Evolutionary conservation across 2,329 filamentous ascomycete species (phyloP), one percentile per base, ranked within the genome.

Genomic region (Fusarium coicis): DNA sequence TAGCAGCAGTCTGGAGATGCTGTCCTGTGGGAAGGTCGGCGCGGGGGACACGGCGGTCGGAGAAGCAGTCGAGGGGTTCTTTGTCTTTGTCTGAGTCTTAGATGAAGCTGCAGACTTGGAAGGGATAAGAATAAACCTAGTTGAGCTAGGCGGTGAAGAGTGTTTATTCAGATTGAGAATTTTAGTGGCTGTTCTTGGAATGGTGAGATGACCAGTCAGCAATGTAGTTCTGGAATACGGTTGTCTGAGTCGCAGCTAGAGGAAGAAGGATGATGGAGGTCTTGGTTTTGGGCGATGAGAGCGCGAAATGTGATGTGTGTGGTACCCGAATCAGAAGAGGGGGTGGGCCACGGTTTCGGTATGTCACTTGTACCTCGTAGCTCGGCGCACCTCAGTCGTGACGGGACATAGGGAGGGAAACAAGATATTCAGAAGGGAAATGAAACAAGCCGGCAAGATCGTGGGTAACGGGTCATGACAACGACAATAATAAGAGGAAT

Each of bases 141-240:
- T 55, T 40, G 65, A 69, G 57, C 62, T 58, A 72, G 72, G 75
- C 75, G 70, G 75, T 77, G 74, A 74, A 59, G 61, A 72, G 62
- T 54, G 55, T 68, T 55, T 64, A 64, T 75, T 71, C 63, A 73
- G 50, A 68, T 75, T 73, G 59, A 76, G 42, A 67, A 65, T 67
- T 73, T 63, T 67, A 74, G 60, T 73, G 74, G 70, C 75, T 77
- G 74, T 76, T 77, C 74, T 77, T 76, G 72, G 75, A 77, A 77
- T 74, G 72, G 70, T 71, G 75, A 73, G 63, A 62, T 70, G 66
- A 73, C 74, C 74, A 76, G 75, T 77, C 75, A 77, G 75, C 72
- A 75, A 72, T 56, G 49, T 69, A 61, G 72, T 67, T 67, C 66
- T 68, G 63, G 54, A 63, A 66, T 69, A 70, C 53, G 63, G 54